phyloP scores from a whole-genome alignment of 305 asterid species.

The Plantago coronopus region DNA sequence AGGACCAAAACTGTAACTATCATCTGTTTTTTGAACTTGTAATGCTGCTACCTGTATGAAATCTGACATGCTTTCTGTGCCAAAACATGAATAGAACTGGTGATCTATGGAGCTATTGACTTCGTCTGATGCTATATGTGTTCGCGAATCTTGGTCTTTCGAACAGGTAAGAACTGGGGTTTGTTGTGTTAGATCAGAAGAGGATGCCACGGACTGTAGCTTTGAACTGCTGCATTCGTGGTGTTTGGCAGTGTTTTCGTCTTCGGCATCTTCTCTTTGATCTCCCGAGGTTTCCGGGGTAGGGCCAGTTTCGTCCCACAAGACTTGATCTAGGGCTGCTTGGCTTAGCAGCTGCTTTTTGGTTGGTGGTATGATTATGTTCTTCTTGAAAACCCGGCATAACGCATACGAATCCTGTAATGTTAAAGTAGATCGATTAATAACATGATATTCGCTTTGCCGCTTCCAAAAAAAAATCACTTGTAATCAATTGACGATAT shows the following conservation, averaged over 20 bases:
- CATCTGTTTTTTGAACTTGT: not conserved
- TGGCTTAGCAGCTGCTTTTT: conserved; percentile 20
- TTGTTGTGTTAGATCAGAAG: conserved; percentile 48
- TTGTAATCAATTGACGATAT: too few relatives aligned
- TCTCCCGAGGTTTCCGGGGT: conserved; percentile 38
- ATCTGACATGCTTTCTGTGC: conserved; percentile 29
- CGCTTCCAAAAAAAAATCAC: too few relatives aligned
- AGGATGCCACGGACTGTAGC: conserved; percentile 40
- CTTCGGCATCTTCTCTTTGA: conserved; percentile 24
- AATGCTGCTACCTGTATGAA: conserved; percentile 37
- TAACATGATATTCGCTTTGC: too few relatives aligned
- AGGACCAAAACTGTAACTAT: not conserved
- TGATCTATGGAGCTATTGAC: conserved; percentile 42
- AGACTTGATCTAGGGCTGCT: conserved; percentile 22
- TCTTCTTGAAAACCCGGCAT: conserved; percentile 63
- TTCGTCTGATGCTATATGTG: conserved; percentile 44
- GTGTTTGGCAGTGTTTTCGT: conserved; percentile 13
- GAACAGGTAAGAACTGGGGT: conserved; percentile 25
- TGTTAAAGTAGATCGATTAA: not conserved
- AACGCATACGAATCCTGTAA: conserved; percentile 55
- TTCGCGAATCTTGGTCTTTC: conserved; percentile 22
- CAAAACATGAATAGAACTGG: conserved; percentile 23
- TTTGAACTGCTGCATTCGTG: conserved; percentile 24
- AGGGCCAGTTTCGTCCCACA: conserved; percentile 34
- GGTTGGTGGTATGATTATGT: conserved; percentile 29